A percentile compares a stretch with the other conserved stretches of the same genome.
phyloP scores from a whole-genome alignment of 2,329 filamentous ascomycete genomes.

The Claviceps humidiphila region DNA sequence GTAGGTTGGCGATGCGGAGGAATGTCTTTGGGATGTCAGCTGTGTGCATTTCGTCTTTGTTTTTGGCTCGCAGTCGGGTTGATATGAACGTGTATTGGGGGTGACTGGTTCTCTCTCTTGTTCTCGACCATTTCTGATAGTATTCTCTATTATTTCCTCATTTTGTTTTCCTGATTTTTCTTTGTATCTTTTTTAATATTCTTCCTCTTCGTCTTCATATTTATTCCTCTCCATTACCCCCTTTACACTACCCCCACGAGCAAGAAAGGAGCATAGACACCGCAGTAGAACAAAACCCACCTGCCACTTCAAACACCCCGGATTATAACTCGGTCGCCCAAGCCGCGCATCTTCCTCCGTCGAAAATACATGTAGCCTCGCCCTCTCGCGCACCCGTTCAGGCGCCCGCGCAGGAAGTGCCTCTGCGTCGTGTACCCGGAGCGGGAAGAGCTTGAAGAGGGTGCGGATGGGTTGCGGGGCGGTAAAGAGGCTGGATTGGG shows the following conservation, averaged over 20 bases:
- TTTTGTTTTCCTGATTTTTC: not conserved
- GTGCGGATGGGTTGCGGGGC: constrained; percentile 65
- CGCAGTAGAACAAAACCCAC: constrained; percentile 32
- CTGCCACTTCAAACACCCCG: constrained; percentile 93
- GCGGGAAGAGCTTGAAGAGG: constrained; percentile 75
- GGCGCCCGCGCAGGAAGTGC: constrained; percentile 51
- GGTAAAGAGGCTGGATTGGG: constrained; percentile 29
- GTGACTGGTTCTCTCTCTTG: not conserved
- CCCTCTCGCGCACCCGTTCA: constrained; percentile 25
- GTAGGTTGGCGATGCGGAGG: constrained; percentile 60
- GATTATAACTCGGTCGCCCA: constrained; percentile 71
- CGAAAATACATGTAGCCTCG: constrained; percentile 66
- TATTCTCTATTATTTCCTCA: too few relatives aligned
- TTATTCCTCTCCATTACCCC: not conserved
- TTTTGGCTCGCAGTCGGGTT: not conserved
- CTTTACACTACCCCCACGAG: not conserved
- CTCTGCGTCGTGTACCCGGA: constrained; percentile 63
- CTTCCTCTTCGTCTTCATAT: not conserved
- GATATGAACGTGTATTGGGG: not conserved
- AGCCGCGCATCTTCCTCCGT: constrained; percentile 45
- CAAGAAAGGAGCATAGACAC: not conserved
- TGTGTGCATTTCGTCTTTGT: not conserved
- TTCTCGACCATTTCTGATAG: too few relatives aligned
- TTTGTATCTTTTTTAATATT: not conserved
- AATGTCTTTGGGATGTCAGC: constrained; percentile 42